phyloP scores from a whole-genome alignment of 2,329 filamentous ascomycete genomes.

The Drechslerella stenobrocha region DNA sequence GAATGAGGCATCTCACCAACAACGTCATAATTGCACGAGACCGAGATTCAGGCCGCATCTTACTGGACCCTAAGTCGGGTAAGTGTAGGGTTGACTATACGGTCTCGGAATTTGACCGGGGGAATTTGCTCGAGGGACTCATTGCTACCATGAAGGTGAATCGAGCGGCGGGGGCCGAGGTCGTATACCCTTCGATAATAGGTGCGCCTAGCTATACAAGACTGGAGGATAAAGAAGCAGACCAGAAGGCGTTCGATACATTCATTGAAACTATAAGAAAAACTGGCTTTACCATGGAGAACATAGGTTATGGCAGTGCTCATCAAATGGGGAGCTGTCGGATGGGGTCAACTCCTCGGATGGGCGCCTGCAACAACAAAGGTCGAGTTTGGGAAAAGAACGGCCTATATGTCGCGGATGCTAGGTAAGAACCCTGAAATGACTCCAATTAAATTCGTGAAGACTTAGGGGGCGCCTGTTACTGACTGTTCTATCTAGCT shows the following conservation, averaged over 20 bases:
- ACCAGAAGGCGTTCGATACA: constrained; percentile 38
- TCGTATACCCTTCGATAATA: constrained; percentile 70
- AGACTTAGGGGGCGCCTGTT: constrained; percentile 4
- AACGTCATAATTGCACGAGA: constrained; percentile 78
- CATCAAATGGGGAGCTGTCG: constrained; percentile 80
- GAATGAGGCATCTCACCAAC: constrained; percentile 69
- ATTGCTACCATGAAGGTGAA: constrained; percentile 74
- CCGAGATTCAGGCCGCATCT: constrained; percentile 73
- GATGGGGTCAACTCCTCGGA: constrained; percentile 64
- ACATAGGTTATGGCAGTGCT: constrained; percentile 66
- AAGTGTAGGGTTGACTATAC: constrained; percentile 70
- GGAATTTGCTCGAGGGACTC: constrained; percentile 71
- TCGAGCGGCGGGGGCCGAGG: constrained; percentile 76
- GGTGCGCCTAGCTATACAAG: constrained; percentile 67
- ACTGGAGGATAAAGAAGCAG: constrained; percentile 48
- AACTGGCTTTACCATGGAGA: constrained; percentile 57
- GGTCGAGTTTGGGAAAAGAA: constrained; percentile 69
- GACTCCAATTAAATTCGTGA: constrained; percentile 4
- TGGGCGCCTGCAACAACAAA: constrained; percentile 64
- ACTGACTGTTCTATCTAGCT: constrained; percentile 56
- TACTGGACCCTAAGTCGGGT: constrained; percentile 70
- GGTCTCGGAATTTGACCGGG: constrained; percentile 70
- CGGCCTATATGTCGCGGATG: constrained; percentile 71
- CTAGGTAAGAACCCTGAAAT: constrained; percentile 55
- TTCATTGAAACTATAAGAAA: constrained; percentile 21